Base-by-base conservation (phyloP, 106 monocot genomes). In the Posidonia australis region DNA sequence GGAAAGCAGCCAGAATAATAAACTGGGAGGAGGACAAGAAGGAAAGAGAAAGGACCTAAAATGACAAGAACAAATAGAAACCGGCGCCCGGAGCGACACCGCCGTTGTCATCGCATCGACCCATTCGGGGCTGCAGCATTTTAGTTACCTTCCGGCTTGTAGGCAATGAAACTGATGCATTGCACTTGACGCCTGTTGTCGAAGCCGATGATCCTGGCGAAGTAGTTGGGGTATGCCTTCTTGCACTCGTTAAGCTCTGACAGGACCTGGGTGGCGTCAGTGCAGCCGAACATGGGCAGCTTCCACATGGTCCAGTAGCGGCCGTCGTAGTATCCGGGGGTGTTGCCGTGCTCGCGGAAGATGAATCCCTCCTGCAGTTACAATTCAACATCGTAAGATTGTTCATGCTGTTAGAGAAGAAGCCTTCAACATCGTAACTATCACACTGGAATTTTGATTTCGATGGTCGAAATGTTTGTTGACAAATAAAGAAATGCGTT, bases 221-320 rank as follows among this genome's bases (percentile, higher is more conserved):
- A 75, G 67, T 63, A 63, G 54, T 67, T 29, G 23, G 74, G 75
- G 75, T 75, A 75, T 10, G 52, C 75, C 62, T 75, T 75, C 61
- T 52, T 68, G 61, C 60, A 60, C 75, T 75, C 75, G 51, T 60
- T 58, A 3, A 75, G 18, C 75, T 75, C 75, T 10, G 29, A 10
- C 67, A 75, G 9, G 29, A 75, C 75, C 61, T 75, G 75, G 2
- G 67, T 23, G 28, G 75, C 29, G 61, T 75, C 75, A 60, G 68
- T 68, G 75, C 67, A 68, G 3, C 75, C 75, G 62, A 75, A 75
- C 75, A 75, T 75, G 63, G 75, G 75, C 51, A 75, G 62, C 75
- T 75, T 68, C 75, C 75, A 75, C 75, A 75, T 67, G 59, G 75
- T 75, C 75, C 75, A 75, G 68, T 75, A 75, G 10, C 75, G 48